Conservation (phyloP, 176 grass and related monocot species). For the Triticum turgidum region DNA sequence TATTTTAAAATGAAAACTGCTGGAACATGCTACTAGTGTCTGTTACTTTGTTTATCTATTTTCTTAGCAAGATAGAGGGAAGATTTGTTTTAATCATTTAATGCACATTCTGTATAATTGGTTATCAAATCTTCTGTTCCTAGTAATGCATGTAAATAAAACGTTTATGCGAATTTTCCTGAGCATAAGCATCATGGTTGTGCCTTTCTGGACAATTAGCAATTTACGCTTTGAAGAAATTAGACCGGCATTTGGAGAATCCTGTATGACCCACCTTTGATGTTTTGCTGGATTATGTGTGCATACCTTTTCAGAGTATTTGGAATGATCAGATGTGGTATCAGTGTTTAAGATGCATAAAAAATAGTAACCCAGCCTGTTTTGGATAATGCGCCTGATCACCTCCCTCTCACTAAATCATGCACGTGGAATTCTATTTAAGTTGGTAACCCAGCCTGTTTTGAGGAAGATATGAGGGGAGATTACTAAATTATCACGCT, state of each 20-base stretch:
- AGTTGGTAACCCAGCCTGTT: background rate
- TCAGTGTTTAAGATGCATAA: background rate
- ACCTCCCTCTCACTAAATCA: background rate
- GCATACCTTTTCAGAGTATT: background rate
- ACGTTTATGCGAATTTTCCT: background rate
- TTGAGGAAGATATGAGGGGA: background rate
- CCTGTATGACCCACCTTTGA: background rate
- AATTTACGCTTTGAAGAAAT: background rate
- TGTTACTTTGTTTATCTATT: background rate
- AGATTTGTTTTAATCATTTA: background rate
- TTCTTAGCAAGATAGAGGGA: background rate
- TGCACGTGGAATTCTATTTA: background rate
- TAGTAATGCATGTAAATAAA: background rate
- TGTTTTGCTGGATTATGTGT: background rate
- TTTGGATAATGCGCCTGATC: background rate
- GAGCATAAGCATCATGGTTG: background rate
- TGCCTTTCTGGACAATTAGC: background rate
- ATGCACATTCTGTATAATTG: background rate
- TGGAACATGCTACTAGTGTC: background rate
- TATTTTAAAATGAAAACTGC: background rate
- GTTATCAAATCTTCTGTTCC: slow-evolving; percentile 3
- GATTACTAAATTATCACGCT: background rate
- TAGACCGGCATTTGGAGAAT: background rate
- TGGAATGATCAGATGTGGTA: background rate
- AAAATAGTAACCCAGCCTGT: background rate